These are phyloP conservation scores for Tulasnella sp. DNA, from an alignment of 768 basidiomycete species.

Conservation along the genomic window DNA sequence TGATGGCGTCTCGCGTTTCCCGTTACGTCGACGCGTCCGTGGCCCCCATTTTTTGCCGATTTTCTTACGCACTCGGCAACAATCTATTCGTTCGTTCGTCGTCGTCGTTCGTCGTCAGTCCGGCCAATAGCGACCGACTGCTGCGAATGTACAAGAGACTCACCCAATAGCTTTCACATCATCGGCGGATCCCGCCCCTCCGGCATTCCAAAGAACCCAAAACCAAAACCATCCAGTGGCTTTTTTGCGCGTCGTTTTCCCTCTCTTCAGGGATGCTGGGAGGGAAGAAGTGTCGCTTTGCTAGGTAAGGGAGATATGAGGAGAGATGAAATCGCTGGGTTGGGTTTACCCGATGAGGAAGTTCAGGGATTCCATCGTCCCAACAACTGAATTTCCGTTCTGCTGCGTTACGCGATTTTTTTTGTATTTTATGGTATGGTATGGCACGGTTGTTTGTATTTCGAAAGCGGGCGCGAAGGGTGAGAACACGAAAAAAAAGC, in stretches of 20 bases:
- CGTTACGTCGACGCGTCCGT: no score
- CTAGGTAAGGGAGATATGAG: neutral
- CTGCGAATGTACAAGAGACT: no score
- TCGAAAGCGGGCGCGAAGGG: neutral
- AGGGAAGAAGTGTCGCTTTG: neutral
- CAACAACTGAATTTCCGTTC: neutral
- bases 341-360: neutral
- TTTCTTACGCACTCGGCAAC: conserved; percentile 4
- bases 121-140: no score
- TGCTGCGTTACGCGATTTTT: neutral
- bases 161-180: neutral
- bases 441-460: neutral
- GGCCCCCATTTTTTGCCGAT: neutral
- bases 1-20: no score
- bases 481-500: neutral
- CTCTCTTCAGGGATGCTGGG: neutral
- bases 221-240: neutral
- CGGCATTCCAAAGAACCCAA: neutral
- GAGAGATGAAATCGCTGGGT: neutral
- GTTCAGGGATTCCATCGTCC: neutral
- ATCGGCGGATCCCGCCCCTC: neutral
- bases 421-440: neutral
- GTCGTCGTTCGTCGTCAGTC: no score
- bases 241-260: neutral
- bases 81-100: no score